Base-by-base conservation (phyloP, 345 rosid species). In the Eutrema japonicum region DNA sequence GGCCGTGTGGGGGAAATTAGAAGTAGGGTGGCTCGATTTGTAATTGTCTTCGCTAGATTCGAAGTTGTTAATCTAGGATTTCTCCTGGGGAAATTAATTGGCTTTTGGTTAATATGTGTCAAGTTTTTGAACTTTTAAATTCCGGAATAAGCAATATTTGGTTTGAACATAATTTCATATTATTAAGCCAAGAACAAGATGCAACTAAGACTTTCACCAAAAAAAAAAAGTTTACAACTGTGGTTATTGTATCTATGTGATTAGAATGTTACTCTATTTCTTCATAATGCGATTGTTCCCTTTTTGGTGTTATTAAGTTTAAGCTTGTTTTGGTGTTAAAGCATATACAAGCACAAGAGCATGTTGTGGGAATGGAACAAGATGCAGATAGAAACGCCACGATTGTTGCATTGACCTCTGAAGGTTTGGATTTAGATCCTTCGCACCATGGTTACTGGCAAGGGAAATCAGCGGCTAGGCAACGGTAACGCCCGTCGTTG, bases 361-460 rank as follows among this genome's bases (percentile, higher is more conserved):
- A 7, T 7, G 4, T 58, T 32, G 59, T 66, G 18, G 46, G 18
- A 32, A 71, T 77, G 80, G 80, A 77, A n/a, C 76, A 65, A 49
- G 72, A 14, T 2, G 42, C 68, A 71, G 56, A 56, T 68, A 77
- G 42, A 65, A 71, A 40, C 48, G 9, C 36, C 9, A 30, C 35
- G n/a, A 5, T 6, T 11, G 80, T n/a, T 66, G 57, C 67, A 6
- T 71, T 48, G 8, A 75, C 76, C 55, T 82, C 81, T 29, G 80
- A 70, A 69, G 75, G 64, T 18, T 77, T 82, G 26, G 75, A 45
- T 70, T 70, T 83, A 36, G 75, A 81, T 81, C 77, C 69, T n/a
- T n/a, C n/a, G n/a, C n/a, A n/a, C n/a, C n/a, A n/a, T n/a, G n/a
- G n/a, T n/a, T n/a, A n/a, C n/a, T n/a, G n/a, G n/a, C n/a, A n/a